Percentiles rank a stretch among this genome's conserved stretches.
Evolutionary conservation across 2,329 filamentous ascomycete genomes (phyloP).

Genomic region (Ceratocystis ficicola): DNA sequence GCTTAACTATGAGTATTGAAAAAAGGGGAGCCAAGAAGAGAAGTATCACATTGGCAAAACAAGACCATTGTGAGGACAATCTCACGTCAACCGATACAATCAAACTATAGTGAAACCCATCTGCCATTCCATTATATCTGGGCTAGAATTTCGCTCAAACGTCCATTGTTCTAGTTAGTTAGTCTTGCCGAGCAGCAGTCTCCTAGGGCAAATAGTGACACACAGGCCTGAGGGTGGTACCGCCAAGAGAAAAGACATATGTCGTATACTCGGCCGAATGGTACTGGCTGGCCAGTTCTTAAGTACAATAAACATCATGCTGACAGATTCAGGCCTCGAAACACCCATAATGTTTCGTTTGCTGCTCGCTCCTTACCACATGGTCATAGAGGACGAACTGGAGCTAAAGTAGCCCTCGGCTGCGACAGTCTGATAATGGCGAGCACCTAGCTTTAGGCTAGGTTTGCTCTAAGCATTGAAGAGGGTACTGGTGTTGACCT

Average conservation of each 20-base stretch:
- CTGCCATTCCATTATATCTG: background rate
- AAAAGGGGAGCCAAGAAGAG: background rate
- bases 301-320: background rate
- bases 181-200: background rate
- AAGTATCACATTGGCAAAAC: background rate
- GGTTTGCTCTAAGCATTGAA: constrained; percentile 42
- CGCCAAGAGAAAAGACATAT: background rate
- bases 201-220: background rate
- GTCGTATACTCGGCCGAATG: background rate
- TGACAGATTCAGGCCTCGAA: background rate
- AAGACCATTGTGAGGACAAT: background rate
- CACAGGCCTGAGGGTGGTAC: background rate
- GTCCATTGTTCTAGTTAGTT: background rate
- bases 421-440: constrained; percentile 44
- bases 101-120: background rate
- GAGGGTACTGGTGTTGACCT: constrained; percentile 39
- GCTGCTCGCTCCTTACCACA: constrained; percentile 24
- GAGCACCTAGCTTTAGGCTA: constrained; percentile 38
- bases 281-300: background rate
- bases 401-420: constrained; percentile 43
- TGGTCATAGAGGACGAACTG: constrained; percentile 38
- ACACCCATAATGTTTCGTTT: background rate
- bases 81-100: background rate
- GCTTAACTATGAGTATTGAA: background rate
- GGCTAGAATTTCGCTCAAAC: background rate